phyloP scores from a whole-genome alignment of 257 asterid species.

The Cynanchum wilfordii region DNA sequence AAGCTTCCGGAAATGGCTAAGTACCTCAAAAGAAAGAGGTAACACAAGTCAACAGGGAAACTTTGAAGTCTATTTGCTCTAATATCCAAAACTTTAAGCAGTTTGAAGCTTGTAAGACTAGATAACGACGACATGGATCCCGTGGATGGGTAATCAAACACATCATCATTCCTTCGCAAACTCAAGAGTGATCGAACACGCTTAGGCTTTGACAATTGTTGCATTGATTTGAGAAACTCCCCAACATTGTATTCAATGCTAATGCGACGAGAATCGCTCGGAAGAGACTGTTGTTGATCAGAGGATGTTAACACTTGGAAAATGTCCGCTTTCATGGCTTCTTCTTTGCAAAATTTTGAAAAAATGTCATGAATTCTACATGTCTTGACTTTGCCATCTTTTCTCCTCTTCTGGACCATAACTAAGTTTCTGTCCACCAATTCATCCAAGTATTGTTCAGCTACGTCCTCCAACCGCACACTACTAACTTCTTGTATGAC shows the following conservation, averaged over 20 bases:
- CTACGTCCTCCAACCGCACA: conserved; percentile 13
- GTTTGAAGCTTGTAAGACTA: conserved; percentile 21
- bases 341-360: conserved; percentile 17
- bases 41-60: neutral
- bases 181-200: conserved; percentile 1
- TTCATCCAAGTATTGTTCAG: conserved; percentile 15
- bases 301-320: neutral
- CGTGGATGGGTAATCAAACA: neutral
- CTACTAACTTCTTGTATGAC: conserved; percentile 5
- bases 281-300: neutral
- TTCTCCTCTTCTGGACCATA: neutral
- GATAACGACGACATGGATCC: neutral
- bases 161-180: neutral
- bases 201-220: neutral
- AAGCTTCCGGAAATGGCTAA: neutral
- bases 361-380: conserved; percentile 19
- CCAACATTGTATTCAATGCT: neutral
- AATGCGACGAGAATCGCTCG: neutral
- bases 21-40: conserved; percentile 10
- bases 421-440: conserved; percentile 19
- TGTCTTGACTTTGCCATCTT: conserved; percentile 5
- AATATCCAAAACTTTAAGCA: conserved; percentile 33
- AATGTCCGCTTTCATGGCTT: conserved; percentile 3
- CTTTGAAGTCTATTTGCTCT: conserved; percentile 16
- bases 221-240: neutral